Percentiles rank a stretch among this genome's conserved stretches.
Conservation (phyloP, 148 eudicot species). For the Rhododendron simsii region DNA sequence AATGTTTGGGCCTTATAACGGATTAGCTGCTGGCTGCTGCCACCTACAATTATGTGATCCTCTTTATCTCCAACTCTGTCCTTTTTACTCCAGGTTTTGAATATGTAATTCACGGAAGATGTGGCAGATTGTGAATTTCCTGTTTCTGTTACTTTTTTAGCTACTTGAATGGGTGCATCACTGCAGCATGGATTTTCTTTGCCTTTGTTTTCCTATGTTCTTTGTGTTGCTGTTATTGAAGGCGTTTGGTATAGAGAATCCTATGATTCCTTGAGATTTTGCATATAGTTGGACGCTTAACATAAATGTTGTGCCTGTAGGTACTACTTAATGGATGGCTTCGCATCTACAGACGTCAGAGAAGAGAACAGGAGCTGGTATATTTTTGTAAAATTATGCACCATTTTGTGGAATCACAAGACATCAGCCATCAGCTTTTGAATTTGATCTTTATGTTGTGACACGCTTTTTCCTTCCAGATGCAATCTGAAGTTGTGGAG, state of each 20-base stretch:
- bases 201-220: not conserved
- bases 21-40: not conserved
- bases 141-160: not conserved
- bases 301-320: conserved; percentile 28
- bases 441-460: not conserved
- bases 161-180: not conserved
- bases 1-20: not conserved
- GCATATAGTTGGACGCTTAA: not conserved
- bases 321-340: conserved; percentile 89
- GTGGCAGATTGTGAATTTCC: not conserved
- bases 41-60: not conserved
- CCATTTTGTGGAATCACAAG: not conserved
- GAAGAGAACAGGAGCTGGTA: conserved; percentile 98
- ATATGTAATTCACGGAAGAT: not conserved
- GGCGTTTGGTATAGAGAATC: not conserved
- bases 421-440: conserved; percentile 7
- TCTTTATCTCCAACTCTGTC: not conserved
- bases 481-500: conserved; percentile 96
- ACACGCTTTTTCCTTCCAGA: conserved; percentile 38
- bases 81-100: not conserved
- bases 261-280: not conserved
- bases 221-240: not conserved
- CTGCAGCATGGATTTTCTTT: not conserved
- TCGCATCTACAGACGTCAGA: conserved; percentile 82
- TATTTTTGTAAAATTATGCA: conserved; percentile 1